Conservation (phyloP, 495 filamentous ascomycete genomes). For the Letharia lupina region DNA sequence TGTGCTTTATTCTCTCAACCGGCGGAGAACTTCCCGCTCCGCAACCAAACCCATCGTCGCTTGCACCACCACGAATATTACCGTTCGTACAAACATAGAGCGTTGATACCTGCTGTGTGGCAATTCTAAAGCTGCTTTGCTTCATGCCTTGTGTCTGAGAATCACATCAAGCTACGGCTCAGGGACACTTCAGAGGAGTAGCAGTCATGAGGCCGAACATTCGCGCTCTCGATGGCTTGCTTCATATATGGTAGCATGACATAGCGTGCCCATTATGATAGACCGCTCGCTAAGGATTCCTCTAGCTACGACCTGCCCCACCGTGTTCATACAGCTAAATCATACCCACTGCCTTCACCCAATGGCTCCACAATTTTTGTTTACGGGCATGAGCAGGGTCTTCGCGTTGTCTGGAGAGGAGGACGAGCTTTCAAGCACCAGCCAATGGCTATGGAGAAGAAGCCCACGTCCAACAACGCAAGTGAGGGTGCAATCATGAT, state of each 20-base stretch:
- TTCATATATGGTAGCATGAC: conserved; percentile 45
- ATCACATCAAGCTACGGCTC: background rate
- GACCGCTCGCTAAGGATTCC: conserved; percentile 13
- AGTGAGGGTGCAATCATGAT: conserved; percentile 60
- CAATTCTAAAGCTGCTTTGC: background rate
- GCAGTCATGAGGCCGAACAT: conserved; percentile 11
- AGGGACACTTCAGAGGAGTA: background rate
- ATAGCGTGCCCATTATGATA: background rate
- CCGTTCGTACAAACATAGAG: background rate
- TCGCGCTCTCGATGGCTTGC: conserved; percentile 31
- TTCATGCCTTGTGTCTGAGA: background rate
- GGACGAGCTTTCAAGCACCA: conserved; percentile 54
- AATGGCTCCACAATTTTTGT: conserved; percentile 80
- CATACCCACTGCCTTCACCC: conserved; percentile 67
- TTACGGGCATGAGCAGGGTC: conserved; percentile 71
- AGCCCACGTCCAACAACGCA: conserved; percentile 30
- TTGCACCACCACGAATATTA: background rate
- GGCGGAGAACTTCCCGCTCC: background rate
- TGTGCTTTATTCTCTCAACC: background rate
- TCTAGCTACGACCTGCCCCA: conserved; percentile 66
- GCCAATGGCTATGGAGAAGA: conserved; percentile 26
- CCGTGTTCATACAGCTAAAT: conserved; percentile 61
- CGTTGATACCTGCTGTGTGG: background rate
- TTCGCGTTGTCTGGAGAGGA: conserved; percentile 74
- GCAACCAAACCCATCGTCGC: background rate